Evolutionary conservation across 495 filamentous ascomycete genomes (phyloP).

Genomic region (Polyplosphaeria fusca): DNA sequence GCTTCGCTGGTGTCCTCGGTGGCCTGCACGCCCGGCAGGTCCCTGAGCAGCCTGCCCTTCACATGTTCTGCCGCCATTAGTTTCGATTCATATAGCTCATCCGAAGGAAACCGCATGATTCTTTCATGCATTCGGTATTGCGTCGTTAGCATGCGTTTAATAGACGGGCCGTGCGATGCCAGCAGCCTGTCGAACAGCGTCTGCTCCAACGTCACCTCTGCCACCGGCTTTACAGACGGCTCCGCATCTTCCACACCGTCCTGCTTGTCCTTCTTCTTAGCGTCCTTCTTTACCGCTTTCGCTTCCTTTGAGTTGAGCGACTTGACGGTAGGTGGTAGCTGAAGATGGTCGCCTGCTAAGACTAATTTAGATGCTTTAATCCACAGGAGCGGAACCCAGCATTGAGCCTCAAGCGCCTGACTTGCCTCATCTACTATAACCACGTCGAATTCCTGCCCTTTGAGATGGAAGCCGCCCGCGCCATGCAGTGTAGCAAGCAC

Average conservation of each 20-base stretch:
- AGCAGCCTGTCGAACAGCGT: conserved; percentile 91
- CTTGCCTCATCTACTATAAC: conserved; percentile 94
- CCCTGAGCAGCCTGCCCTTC: conserved; percentile 66
- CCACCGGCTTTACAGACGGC: conserved; percentile 32
- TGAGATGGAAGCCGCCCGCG: conserved; percentile 80
- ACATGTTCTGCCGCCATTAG: conserved; percentile 78
- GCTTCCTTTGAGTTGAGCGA: conserved; percentile 58
- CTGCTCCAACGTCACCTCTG: conserved; percentile 62
- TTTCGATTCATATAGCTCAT: conserved; percentile 77
- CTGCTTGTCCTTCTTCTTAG: conserved; percentile 25
- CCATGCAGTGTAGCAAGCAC: conserved; percentile 92
- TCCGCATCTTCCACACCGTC: conserved; percentile 31
- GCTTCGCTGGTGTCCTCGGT: conserved; percentile 88
- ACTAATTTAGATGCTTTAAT: conserved; percentile 72
- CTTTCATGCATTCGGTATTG: conserved; percentile 97
- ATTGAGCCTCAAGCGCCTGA: conserved; percentile 94
- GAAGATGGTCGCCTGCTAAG: conserved; percentile 90
- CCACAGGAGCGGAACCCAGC: conserved; percentile 85
- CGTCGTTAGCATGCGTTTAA: conserved; percentile 94
- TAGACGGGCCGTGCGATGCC: conserved; percentile 69
- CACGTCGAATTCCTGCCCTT: conserved; percentile 80
- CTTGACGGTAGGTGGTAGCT: conserved; percentile 93
- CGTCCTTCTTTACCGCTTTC: conserved; percentile 26
- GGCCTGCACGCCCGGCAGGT: conserved; percentile 69
- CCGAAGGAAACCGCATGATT: conserved; percentile 93